phyloP scores from a whole-genome alignment of 139 green algal genomes.

The Chlorella ohadii region DNA sequence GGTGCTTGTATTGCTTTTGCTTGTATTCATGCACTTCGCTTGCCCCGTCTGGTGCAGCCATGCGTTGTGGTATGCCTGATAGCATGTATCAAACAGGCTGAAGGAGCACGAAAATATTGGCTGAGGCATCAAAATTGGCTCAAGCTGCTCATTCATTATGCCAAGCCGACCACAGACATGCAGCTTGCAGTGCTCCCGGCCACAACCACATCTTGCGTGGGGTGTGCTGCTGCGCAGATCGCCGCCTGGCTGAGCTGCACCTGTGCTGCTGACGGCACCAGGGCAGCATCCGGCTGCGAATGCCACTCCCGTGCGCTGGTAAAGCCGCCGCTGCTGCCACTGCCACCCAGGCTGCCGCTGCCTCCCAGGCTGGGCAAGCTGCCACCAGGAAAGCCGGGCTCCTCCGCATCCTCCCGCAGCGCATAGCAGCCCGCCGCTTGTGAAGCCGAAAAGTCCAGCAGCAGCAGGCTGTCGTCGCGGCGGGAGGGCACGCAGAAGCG shows the following conservation, averaged over 20 bases:
- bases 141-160: neutral
- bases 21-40: no score
- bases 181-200: constrained; percentile 27
- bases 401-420: neutral
- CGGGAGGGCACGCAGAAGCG: constrained; percentile 45
- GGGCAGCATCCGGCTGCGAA: no score
- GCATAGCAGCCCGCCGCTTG: constrained; percentile 26
- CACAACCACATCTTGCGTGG: constrained; percentile 1
- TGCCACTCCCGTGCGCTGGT: neutral
- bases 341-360: neutral
- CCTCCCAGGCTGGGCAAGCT: neutral
- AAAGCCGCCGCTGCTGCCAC: neutral
- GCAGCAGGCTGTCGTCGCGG: constrained; percentile 28
- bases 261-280: neutral
- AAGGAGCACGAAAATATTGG: no score
- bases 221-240: constrained; percentile 27
- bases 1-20: neutral
- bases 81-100: no score
- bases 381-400: neutral
- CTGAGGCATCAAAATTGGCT: no score
- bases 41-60: neutral
- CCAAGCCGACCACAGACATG: constrained; percentile 20
- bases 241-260: constrained; percentile 33
- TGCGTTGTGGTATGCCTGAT: neutral
- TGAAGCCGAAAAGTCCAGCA: constrained; percentile 32